These are phyloP conservation scores for Priceomyces melissophilus DNA, from an alignment of 805 yeast species.

Conservation along the genomic window DNA sequence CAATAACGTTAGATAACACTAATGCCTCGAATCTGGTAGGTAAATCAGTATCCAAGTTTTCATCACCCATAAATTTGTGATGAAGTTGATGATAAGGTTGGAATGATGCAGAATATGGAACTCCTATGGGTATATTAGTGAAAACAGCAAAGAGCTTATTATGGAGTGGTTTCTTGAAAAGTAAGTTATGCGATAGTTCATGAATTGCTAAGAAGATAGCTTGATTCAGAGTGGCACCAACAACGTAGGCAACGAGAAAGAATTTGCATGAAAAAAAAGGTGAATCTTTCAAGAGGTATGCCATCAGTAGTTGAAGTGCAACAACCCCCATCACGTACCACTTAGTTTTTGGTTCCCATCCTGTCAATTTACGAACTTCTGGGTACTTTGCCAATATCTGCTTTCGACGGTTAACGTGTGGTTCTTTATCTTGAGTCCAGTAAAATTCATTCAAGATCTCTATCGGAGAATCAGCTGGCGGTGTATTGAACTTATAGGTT, in stretches of 20 bases:
- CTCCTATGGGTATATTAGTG: slow-evolving; percentile 81
- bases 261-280: slow-evolving; percentile 52
- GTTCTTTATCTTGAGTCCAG: slow-evolving; percentile 82
- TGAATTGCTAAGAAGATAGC: slow-evolving; percentile 85
- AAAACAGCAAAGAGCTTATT: slow-evolving; percentile 76
- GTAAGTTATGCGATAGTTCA: slow-evolving; percentile 81
- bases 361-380: slow-evolving; percentile 72
- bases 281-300: slow-evolving; percentile 58
- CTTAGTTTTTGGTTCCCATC: slow-evolving; percentile 83
- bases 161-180: slow-evolving; percentile 72
- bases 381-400: slow-evolving; percentile 74
- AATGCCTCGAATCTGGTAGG: slow-evolving; percentile 80
- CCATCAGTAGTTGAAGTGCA: slow-evolving; percentile 59
- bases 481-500: slow-evolving; percentile 32
- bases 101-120: slow-evolving; percentile 85
- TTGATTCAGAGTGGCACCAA: slow-evolving; percentile 86
- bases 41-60: slow-evolving; percentile 76
- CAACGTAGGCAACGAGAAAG: slow-evolving; percentile 61
- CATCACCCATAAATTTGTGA: slow-evolving; percentile 88
- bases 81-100: slow-evolving; percentile 90
- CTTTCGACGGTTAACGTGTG: slow-evolving; percentile 73
- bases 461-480: slow-evolving; percentile 39
- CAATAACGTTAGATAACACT: slow-evolving; percentile 69
- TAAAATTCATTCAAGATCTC: slow-evolving; percentile 61
- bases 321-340: slow-evolving; percentile 69